Evolutionary conservation across 345 rosid genomes (phyloP).

Genomic region (Gossypioides kirkii): DNA sequence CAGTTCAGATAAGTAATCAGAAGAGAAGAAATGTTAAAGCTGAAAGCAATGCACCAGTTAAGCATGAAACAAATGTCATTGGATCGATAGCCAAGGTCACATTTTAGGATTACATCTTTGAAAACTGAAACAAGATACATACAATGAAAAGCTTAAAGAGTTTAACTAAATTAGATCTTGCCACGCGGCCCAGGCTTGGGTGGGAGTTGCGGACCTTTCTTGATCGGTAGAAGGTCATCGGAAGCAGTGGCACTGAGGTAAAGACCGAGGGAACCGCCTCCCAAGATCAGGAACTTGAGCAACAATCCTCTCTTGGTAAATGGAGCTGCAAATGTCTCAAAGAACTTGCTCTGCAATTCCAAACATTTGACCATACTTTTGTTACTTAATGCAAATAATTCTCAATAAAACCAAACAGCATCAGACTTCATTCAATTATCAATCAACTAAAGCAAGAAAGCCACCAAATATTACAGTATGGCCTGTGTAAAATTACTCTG

Average conservation of each 20-base stretch:
- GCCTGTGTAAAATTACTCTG: not conserved
- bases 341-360: conserved; percentile 87
- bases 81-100: not conserved
- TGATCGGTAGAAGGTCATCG: conserved; percentile 77
- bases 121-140: not conserved
- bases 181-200: conserved; percentile 92
- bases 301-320: conserved; percentile 91
- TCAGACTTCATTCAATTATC: no score
- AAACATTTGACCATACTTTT: not conserved
- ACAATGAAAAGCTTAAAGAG: not conserved
- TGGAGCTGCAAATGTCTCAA: conserved; percentile 87
- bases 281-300: conserved; percentile 88
- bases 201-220: conserved; percentile 88
- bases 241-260: conserved; percentile 61
- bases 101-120: not conserved
- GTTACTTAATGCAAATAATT: not conserved
- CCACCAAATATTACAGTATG: not conserved
- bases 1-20: not conserved
- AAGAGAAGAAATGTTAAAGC: not conserved
- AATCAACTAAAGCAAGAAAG: not conserved
- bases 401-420: no score
- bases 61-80: not conserved
- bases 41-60: not conserved
- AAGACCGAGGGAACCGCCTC: conserved; percentile 75
- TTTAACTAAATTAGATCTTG: conserved; percentile 51